Percentiles rank a stretch among this genome's conserved stretches.
Conservation (phyloP, 2,329 filamentous ascomycete genomes). For the Knufia petricola region DNA sequence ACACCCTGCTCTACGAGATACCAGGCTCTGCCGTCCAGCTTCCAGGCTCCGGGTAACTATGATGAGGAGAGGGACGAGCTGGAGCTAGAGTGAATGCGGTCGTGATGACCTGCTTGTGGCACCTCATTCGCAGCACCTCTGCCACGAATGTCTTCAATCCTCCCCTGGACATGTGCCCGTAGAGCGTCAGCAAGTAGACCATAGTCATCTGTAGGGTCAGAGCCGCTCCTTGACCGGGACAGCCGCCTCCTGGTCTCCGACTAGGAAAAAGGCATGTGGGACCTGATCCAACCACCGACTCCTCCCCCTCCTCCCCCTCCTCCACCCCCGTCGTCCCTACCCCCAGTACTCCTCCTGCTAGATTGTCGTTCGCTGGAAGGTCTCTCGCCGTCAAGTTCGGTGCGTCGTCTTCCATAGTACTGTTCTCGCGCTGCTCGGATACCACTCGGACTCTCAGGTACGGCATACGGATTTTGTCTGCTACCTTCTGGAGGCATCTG, state of each 20-base stretch:
- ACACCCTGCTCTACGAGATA: too few species aligned
- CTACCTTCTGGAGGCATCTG: constrained; percentile 14
- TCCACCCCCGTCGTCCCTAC: constrained; percentile 6
- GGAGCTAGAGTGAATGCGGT: too few species aligned
- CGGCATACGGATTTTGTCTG: constrained; percentile 19
- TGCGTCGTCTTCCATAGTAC: constrained; percentile 14
- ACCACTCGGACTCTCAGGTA: constrained; percentile 17
- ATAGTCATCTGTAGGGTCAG: too few species aligned
- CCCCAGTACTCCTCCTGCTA: constrained; percentile 16
- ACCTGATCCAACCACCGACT: constrained; percentile 25
- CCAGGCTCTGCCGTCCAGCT: too few species aligned
- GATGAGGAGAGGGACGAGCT: too few species aligned
- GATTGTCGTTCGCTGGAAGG: constrained; percentile 17
- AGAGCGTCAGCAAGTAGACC: too few species aligned
- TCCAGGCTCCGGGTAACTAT: too few species aligned
- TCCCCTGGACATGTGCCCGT: too few species aligned
- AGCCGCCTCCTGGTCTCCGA: neutral
- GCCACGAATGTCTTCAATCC: too few species aligned
- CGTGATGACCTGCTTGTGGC: too few species aligned
- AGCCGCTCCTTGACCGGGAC: neutral
- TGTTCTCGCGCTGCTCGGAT: constrained; percentile 16
- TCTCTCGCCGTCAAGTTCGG: constrained; percentile 10
- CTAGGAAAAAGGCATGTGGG: constrained; percentile 16
- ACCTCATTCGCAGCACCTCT: too few species aligned
- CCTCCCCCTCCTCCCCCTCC: constrained; percentile 19